Base-by-base conservation (phyloP, 495 filamentous ascomycete genomes). In the Hypoxylon lienhwacheense region DNA sequence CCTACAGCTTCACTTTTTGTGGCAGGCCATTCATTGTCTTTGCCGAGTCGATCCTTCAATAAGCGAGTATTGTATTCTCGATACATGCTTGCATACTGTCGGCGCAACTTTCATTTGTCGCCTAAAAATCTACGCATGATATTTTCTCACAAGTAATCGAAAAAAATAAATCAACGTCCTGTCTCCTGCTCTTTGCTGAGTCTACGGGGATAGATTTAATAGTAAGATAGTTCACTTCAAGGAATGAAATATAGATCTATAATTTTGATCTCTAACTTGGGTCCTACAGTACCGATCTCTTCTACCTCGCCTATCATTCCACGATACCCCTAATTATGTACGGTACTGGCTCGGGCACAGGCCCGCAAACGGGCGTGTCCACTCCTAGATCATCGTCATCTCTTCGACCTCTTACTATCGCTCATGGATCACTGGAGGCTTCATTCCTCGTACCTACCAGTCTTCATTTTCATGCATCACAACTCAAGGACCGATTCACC, bases 371-470 rank as follows among this genome's bases (percentile, higher is more conserved):
- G 75, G 93, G 93, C 65, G 89, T 95, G 69, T 91, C 90, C 61
- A 97, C 93, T 47, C 93, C 93, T 60, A 85, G 91, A 66, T 95
- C 90, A 22, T 84, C 82, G 45, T 86, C 90, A 46, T 95, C 91
- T 35, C 80, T 96, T 52, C 86, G 93, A 50, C 91, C 95, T 28
- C 83, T 98, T 48, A 87, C 86, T 59, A 80, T 98, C 61, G 81
- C 82, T 40, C 93, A 98, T 73, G 93, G 93, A 60, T 91, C 89
- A 11, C 90, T 98, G 68, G 93, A 97, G 63, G 86, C 92, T 66
- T 90, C 90, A 32, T 90, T 97, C 72, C 85, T 96, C 53, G 87
- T 98, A 54, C 93, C 93, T 14, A 97, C 95, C 52, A 84, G 84
- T 49, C 79, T 96, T 54, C 93, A 98, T 73, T 98, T 95, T 79